phyloP scores from a whole-genome alignment of 345 rosid genomes.

The Punica granatum region DNA sequence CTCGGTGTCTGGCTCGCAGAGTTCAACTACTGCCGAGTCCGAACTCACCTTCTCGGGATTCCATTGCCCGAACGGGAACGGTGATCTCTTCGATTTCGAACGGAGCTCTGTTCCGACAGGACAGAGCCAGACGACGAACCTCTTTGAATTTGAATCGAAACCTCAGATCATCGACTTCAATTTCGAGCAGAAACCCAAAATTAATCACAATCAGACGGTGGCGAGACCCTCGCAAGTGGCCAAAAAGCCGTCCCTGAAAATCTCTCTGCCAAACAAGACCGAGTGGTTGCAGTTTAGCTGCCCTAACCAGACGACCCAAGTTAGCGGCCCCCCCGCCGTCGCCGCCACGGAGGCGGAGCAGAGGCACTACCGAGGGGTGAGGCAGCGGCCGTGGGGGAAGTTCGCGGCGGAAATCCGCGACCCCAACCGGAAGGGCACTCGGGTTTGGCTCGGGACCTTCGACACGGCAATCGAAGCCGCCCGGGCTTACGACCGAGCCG shows the following conservation, averaged over 20 bases:
- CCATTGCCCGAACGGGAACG: neutral
- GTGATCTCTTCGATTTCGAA: conserved; percentile 19
- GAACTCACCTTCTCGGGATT: neutral
- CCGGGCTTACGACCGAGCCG: conserved; percentile 76
- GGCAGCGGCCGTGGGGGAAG: conserved; percentile 94
- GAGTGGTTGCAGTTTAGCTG: conserved; percentile 41
- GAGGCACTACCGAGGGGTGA: conserved; percentile 80
- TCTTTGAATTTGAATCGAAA: conserved; percentile 4
- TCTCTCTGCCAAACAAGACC: conserved; percentile 40
- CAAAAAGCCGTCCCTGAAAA: conserved; percentile 34
- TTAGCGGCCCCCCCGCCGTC: neutral
- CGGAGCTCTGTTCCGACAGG: neutral
- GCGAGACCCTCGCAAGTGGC: neutral
- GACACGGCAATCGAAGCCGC: conserved; percentile 78
- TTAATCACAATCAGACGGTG: conserved; percentile 7
- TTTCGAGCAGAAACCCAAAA: conserved; percentile 22
- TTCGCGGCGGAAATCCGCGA: conserved; percentile 99
- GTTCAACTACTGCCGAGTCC: neutral
- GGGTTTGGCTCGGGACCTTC: conserved; percentile 90
- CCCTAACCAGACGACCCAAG: conserved; percentile 4
- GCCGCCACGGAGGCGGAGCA: conserved; percentile 10
- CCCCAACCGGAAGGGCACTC: conserved; percentile 61
- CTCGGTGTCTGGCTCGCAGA: neutral
- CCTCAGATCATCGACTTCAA: conserved; percentile 20
- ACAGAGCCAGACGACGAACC: neutral